Evolutionary conservation across 306 rosid species (phyloP).

Genomic region (Pueraria montana): DNA sequence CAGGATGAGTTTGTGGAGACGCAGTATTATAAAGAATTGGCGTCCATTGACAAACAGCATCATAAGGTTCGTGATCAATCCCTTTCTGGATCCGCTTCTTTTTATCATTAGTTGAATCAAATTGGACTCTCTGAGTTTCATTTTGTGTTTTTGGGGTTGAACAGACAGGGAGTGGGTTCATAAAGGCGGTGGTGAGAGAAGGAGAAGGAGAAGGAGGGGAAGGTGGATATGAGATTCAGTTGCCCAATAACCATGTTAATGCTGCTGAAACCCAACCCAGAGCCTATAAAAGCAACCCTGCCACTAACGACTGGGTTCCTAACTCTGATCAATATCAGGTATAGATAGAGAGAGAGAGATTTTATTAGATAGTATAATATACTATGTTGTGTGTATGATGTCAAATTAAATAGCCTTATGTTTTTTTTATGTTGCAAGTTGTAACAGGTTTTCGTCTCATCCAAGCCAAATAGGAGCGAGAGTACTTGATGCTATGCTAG

Average conservation of each 20-base stretch:
- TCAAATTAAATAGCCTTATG: not conserved
- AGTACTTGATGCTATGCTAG: constrained; percentile 34
- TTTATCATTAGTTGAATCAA: not conserved
- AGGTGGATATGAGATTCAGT: constrained; percentile 42
- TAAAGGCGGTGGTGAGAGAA: constrained; percentile 55
- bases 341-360: not conserved
- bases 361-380: not conserved
- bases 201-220: constrained; percentile 51
- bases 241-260: constrained; percentile 34
- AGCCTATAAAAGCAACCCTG: constrained; percentile 74
- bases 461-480: constrained; percentile 69
- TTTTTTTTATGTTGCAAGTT: not conserved
- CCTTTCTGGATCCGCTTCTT: not conserved
- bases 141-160: constrained; percentile 16
- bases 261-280: constrained; percentile 25
- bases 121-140: not conserved
- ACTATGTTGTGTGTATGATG: not conserved
- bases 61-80: constrained; percentile 59
- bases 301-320: constrained; percentile 89
- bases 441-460: constrained; percentile 50
- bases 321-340: constrained; percentile 54
- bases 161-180: constrained; percentile 83
- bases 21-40: constrained; percentile 65
- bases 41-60: constrained; percentile 71
- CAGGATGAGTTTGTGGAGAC: constrained; percentile 79